phyloP scores from a whole-genome alignment of 768 basidiomycete genomes.

The Mycena chlorophos region DNA sequence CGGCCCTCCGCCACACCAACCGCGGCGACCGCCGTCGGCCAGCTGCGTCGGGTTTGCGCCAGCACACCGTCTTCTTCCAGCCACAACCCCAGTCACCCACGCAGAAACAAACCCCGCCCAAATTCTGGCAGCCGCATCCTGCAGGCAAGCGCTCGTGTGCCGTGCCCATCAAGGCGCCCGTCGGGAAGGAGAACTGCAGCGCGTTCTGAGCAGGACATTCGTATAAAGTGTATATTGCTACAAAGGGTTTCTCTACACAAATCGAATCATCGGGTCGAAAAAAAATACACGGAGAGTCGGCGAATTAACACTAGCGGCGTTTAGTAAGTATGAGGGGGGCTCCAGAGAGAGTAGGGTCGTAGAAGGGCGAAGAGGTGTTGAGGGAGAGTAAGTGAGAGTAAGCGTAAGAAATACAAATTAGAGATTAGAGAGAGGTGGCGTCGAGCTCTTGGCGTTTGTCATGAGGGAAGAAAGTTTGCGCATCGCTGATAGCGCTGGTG shows the following conservation, averaged over 20 bases:
- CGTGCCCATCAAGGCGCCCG: slow-evolving; percentile 16
- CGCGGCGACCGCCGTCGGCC: neutral
- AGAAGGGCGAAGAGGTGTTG: neutral
- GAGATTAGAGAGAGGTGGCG: slow-evolving; percentile 9
- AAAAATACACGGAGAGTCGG: no score
- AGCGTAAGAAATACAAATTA: slow-evolving; percentile 1
- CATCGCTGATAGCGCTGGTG: neutral
- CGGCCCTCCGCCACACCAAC: neutral
- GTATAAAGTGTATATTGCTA: neutral
- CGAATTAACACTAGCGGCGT: no score
- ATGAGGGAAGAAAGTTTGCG: neutral
- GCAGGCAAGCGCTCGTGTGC: slow-evolving; percentile 15
- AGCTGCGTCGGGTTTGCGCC: slow-evolving; percentile 13
- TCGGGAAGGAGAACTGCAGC: slow-evolving; percentile 13
- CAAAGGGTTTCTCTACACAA: slow-evolving; percentile 12
- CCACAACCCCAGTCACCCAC: slow-evolving; percentile 1
- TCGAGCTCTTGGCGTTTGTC: slow-evolving; percentile 17
- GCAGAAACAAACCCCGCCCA: neutral
- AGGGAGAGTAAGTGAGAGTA: neutral
- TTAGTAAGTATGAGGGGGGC: neutral
- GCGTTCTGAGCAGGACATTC: neutral
- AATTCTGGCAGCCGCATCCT: slow-evolving; percentile 20
- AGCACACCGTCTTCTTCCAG: slow-evolving; percentile 17
- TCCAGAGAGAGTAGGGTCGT: neutral
- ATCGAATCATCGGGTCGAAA: neutral